These are phyloP conservation scores for Leccinum broughii DNA, from an alignment of 768 basidiomycete genomes.

Conservation along the genomic window DNA sequence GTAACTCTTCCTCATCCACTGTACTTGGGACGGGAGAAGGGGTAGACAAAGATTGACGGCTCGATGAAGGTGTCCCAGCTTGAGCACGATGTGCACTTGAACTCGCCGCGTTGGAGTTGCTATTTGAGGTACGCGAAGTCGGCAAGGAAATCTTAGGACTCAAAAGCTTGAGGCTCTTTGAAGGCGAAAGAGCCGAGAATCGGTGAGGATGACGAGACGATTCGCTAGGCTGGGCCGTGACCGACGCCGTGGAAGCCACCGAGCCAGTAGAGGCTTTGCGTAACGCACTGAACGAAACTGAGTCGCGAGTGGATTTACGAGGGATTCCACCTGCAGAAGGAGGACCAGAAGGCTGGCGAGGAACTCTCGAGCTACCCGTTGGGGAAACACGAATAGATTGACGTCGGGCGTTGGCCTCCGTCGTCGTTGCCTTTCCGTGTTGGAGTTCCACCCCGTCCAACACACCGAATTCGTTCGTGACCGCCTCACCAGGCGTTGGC, in stretches of 20 bases:
- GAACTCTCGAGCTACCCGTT: slow-evolving; percentile 55
- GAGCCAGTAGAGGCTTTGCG: slow-evolving; percentile 85
- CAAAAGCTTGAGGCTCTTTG: slow-evolving; percentile 78
- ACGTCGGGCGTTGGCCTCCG: slow-evolving; percentile 45
- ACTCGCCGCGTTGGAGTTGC: slow-evolving; percentile 35
- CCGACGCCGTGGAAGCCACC: slow-evolving; percentile 64
- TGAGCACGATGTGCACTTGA: slow-evolving; percentile 49
- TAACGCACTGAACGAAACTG: slow-evolving; percentile 72
- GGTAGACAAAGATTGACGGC: slow-evolving; percentile 75
- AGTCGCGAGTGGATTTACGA: slow-evolving; percentile 76
- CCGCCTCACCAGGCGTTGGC: slow-evolving; percentile 48
- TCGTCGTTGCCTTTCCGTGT: slow-evolving; percentile 38
- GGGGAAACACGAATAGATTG: slow-evolving; percentile 68
- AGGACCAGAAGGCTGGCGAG: slow-evolving; percentile 60
- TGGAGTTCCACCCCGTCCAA: slow-evolving; percentile 60
- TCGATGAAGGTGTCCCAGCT: slow-evolving; percentile 65
- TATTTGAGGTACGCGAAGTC: slow-evolving; percentile 53
- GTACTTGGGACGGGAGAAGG: slow-evolving; percentile 80
- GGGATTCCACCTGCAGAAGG: slow-evolving; percentile 47
- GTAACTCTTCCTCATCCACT: slow-evolving; percentile 81
- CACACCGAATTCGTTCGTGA: slow-evolving; percentile 78
- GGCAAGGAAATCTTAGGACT: slow-evolving; percentile 74
- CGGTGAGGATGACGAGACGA: slow-evolving; percentile 52
- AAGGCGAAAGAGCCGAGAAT: slow-evolving; percentile 83
- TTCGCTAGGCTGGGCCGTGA: slow-evolving; percentile 44